Conservation (phyloP, 805 yeast genomes). For the Sporopachydermia quercuum region DNA sequence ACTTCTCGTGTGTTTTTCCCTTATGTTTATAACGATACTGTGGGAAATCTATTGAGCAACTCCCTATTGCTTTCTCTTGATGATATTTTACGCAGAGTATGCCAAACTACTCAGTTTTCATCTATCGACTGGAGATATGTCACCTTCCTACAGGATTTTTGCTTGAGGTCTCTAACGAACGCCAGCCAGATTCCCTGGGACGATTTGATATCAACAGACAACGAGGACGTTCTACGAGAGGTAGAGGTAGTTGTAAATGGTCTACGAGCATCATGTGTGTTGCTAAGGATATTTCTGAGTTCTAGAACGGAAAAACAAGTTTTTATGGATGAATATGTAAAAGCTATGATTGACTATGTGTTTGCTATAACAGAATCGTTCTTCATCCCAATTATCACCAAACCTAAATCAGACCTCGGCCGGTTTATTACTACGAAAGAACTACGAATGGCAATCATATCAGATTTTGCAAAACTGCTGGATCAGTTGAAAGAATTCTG, state of each 20-base stretch:
- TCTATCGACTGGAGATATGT: too few species aligned
- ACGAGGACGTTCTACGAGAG: too few species aligned
- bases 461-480: conserved; percentile 3
- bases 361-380: conserved; percentile 20
- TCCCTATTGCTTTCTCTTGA: too few species aligned
- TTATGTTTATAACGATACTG: too few species aligned
- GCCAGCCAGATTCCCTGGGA: too few species aligned
- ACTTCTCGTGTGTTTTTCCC: too few species aligned
- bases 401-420: not conserved
- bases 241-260: conserved; percentile 14
- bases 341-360: conserved; percentile 26
- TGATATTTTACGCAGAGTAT: too few species aligned
- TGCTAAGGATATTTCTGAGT: conserved; percentile 27
- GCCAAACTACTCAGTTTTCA: too few species aligned
- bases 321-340: conserved; percentile 29
- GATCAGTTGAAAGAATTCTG: conserved; percentile 6
- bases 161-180: too few species aligned
- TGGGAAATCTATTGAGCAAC: too few species aligned
- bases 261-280: conserved; percentile 20
- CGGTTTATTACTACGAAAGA: conserved; percentile 3
- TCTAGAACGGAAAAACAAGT: conserved; percentile 27
- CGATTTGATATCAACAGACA: too few species aligned
- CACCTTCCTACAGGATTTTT: too few species aligned
- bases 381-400: conserved; percentile 10
- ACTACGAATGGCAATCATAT: not conserved